Conservation (phyloP, 306 rosid genomes). For the Trifolium repens region DNA sequence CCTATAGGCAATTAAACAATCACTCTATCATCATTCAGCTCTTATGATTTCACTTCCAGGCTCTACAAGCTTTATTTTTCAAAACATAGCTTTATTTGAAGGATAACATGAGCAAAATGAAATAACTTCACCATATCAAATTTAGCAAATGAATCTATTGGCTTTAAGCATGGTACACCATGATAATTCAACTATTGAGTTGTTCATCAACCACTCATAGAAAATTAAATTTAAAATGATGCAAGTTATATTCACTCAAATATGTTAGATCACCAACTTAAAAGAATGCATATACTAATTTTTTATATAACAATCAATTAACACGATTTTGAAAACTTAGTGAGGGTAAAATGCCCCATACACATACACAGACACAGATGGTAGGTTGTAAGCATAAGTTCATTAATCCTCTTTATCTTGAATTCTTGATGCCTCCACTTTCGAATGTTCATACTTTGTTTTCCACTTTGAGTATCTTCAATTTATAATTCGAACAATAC, state of each 20-base stretch:
- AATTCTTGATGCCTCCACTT: not conserved
- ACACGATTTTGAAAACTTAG: not conserved
- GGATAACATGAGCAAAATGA: not conserved
- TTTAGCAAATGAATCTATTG: not conserved
- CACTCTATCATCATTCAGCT: not conserved
- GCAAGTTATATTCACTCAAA: not conserved
- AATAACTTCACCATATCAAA: not conserved
- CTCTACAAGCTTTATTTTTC: not conserved
- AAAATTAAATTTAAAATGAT: not conserved
- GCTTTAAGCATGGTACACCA: slow-evolving; percentile 3
- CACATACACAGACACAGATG: not conserved
- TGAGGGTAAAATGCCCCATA: not conserved
- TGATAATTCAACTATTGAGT: not conserved
- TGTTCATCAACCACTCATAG: not conserved
- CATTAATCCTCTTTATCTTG: not conserved
- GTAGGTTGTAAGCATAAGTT: not conserved
- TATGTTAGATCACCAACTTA: not conserved
- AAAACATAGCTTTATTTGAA: not conserved
- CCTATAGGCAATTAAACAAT: not conserved
- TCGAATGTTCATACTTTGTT: not conserved
- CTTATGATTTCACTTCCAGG: not conserved
- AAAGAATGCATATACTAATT: not conserved
- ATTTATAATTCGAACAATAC: not conserved
- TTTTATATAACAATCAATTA: not conserved
- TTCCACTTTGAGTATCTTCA: not conserved